Conservation (phyloP, 352 stramenopile genomes). For the Stramenopiles sp. region DNA sequence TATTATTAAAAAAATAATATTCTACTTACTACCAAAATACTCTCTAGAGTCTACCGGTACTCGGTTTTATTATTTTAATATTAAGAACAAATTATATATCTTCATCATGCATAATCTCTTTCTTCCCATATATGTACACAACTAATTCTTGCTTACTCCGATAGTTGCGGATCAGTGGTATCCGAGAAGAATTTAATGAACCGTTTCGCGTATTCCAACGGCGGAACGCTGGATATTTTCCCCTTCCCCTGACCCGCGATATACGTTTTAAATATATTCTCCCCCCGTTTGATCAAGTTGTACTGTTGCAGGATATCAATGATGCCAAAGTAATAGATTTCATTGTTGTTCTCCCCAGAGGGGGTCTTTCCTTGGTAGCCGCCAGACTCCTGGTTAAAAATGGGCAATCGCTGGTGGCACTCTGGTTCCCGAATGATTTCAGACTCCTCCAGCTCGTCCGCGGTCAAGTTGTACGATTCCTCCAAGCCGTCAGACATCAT, state of each 20-base stretch:
- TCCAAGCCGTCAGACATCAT: slow-evolving; percentile 27
- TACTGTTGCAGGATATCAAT: slow-evolving; percentile 84
- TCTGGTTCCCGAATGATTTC: slow-evolving; percentile 48
- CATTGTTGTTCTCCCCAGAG: slow-evolving; percentile 26
- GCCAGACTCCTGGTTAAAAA: slow-evolving; percentile 31
- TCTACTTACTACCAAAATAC: too few relatives aligned
- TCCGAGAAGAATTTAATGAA: slow-evolving; percentile 29
- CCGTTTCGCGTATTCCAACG: slow-evolving; percentile 57
- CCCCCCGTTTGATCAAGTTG: slow-evolving; percentile 63
- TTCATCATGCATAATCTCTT: too few relatives aligned
- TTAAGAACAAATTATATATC: too few relatives aligned
- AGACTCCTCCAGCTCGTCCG: slow-evolving; percentile 25
- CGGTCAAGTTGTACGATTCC: not conserved
- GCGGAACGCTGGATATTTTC: slow-evolving; percentile 58
- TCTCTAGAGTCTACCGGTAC: too few relatives aligned
- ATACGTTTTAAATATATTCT: slow-evolving; percentile 60
- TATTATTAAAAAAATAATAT: too few relatives aligned
- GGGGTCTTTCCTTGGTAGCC: slow-evolving; percentile 7
- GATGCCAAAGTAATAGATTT: slow-evolving; percentile 80
- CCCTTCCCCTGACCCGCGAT: slow-evolving; percentile 50
- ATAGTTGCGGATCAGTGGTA: not conserved
- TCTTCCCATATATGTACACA: too few relatives aligned
- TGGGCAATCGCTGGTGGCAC: slow-evolving; percentile 39
- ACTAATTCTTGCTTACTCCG: too few relatives aligned
- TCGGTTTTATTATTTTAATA: too few relatives aligned